Conservation (phyloP, 768 basidiomycete species). For the Phylloporus sp. region DNA sequence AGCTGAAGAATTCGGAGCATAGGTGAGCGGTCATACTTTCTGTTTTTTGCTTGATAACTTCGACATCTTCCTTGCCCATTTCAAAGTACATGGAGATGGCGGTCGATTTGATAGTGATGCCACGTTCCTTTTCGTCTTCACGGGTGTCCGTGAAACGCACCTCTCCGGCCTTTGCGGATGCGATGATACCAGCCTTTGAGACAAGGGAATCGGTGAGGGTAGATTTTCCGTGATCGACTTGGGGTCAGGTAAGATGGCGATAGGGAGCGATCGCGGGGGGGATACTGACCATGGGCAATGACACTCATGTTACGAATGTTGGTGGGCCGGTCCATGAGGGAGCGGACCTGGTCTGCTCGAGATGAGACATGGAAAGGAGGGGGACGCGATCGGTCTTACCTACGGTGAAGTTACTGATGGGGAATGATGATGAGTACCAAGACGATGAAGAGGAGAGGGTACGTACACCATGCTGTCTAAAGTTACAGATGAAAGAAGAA, state of each 20-base stretch:
- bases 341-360: slow-evolving; percentile 73
- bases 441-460: slow-evolving; percentile 2
- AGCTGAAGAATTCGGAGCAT: neutral
- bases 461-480: slow-evolving; percentile 82
- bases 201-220: slow-evolving; percentile 98
- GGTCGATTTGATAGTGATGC: slow-evolving; percentile 99
- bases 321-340: slow-evolving; percentile 83
- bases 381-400: slow-evolving; percentile 43
- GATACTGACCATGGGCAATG: slow-evolving; percentile 75
- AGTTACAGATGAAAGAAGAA: slow-evolving; percentile 33
- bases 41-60: slow-evolving; percentile 90
- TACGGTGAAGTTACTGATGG: slow-evolving; percentile 79
- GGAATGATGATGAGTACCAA: slow-evolving; percentile 31
- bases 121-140: slow-evolving; percentile 98
- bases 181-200: slow-evolving; percentile 99
- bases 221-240: slow-evolving; percentile 99
- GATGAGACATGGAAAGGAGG: slow-evolving; percentile 1
- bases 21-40: slow-evolving; percentile 48
- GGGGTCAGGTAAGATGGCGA: slow-evolving; percentile 18
- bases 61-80: slow-evolving; percentile 83
- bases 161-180: slow-evolving; percentile 89
- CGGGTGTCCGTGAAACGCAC: slow-evolving; percentile 97
- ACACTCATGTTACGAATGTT: slow-evolving; percentile 96
- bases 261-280: slow-evolving; percentile 5
- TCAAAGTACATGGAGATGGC: slow-evolving; percentile 99